phyloP scores from a whole-genome alignment of 2,329 filamentous ascomycete species.

The Talaromyces pinophilus region DNA sequence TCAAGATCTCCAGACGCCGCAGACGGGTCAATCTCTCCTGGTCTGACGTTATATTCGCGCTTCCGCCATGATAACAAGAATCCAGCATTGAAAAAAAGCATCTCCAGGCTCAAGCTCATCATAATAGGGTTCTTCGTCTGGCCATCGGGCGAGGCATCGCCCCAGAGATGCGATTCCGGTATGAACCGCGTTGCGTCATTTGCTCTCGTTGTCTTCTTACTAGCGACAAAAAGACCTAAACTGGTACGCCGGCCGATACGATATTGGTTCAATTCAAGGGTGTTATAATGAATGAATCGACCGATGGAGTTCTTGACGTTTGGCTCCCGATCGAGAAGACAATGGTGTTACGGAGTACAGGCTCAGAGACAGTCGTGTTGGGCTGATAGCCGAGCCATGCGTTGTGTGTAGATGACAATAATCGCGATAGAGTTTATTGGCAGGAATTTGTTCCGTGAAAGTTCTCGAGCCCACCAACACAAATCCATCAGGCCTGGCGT shows the following conservation, averaged over 20 bases:
- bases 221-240: background rate
- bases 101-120: no score
- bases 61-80: no score
- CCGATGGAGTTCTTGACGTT: background rate
- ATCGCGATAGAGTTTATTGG: background rate
- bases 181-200: background rate
- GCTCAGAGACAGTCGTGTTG: background rate
- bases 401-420: background rate
- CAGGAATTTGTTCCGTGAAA: constrained; percentile 2
- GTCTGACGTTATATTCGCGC: no score
- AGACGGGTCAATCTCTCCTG: no score
- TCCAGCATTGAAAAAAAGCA: no score
- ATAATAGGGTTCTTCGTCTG: no score
- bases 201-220: background rate
- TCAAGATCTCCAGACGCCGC: no score
- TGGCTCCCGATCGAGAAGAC: constrained; percentile 12
- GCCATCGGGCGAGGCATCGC: no score
- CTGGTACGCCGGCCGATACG: background rate
- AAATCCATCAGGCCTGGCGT: no score
- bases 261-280: background rate
- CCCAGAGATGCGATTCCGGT: no score
- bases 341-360: constrained; percentile 9
- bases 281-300: constrained; percentile 4
- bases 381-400: background rate
- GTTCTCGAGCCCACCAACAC: background rate